Evolutionary conservation across 2,329 filamentous ascomycete species (phyloP).

Genomic region (Chaetomium sp.): DNA sequence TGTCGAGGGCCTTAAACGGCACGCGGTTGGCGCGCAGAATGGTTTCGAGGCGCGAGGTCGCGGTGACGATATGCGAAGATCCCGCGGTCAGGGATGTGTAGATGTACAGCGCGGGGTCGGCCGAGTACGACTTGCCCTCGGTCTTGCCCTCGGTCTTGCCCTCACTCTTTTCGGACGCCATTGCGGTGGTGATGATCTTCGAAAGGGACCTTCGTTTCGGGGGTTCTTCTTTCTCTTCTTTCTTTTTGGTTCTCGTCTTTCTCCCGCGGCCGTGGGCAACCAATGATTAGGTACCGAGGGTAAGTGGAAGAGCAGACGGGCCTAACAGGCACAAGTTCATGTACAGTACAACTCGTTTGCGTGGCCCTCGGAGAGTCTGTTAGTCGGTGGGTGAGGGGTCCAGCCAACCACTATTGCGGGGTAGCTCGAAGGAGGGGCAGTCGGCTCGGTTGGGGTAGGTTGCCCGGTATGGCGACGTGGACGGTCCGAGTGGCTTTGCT

Average conservation of each 20-base stretch:
- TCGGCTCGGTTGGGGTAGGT: too few relatives aligned
- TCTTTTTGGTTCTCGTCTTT: neutral
- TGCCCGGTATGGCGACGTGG: too few relatives aligned
- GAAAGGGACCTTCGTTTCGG: neutral
- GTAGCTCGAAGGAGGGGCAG: conserved; percentile 2
- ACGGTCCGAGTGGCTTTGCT: neutral
- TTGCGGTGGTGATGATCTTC: neutral
- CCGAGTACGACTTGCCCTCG: conserved; percentile 22
- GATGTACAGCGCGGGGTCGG: conserved; percentile 74
- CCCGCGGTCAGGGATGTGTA: conserved; percentile 95
- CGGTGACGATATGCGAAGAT: conserved; percentile 92
- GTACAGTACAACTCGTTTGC: too few relatives aligned
- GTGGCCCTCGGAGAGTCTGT: too few relatives aligned
- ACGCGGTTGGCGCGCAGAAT: conserved; percentile 93
- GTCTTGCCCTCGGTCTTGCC: conserved; percentile 1
- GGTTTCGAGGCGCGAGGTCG: conserved; percentile 89
- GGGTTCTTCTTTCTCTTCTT: neutral
- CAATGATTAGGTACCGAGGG: neutral
- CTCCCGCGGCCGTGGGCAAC: neutral
- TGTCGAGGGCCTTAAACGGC: conserved; percentile 86
- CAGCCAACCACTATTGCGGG: neutral
- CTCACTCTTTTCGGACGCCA: conserved; percentile 12
- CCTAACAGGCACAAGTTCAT: too few relatives aligned
- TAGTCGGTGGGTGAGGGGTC: neutral
- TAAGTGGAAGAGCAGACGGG: too few relatives aligned